Evolutionary conservation across 2,329 filamentous ascomycete species (phyloP), one percentile per base, ranked within the genome.

Genomic region (Pseudogymnoascus sp.): DNA sequence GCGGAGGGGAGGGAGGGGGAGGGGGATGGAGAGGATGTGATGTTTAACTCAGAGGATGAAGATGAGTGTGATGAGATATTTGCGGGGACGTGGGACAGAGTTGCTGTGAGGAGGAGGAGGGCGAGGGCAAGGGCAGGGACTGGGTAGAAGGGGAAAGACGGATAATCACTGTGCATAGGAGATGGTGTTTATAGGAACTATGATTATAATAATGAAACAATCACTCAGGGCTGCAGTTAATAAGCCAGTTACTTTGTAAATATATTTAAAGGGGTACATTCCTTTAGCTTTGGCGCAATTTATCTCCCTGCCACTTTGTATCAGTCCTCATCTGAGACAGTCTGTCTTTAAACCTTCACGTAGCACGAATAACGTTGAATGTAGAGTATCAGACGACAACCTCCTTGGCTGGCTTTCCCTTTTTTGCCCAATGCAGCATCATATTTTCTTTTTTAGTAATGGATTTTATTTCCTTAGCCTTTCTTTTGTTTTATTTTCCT

Each of bases 31-130:
- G 73, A 73, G 3, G 71, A 75, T 25, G 68, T 85, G 14, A 75
- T 78, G 39, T 86, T 87, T 66, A 82, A 87, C 73, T 85, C 82
- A 20, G 81, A 82, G 7, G 82, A 87, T 64, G 83, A 86, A 62
- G 83, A 87, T 38, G 85, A 88, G 68, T 86, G 85, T 59, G 84
- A 87, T 61, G 84, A 87, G 43, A 73, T 88, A 35, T 88, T 88
- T 71, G 74, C 78, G 0, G 85, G 85, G 1, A 76, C 76, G 4
- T 88, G 85, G 85, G 79, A 86, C 67, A 73, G 82, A 2, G 77
- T 78, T 14, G 60, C 67, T 58, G 69, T 69, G 41, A 63, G 63
- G 38, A 71, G 68, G 64, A 66, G 70, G 60, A 67, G 70, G 11
- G 60, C 62, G 14, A 66, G 65, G 50, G 36, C 62, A 14, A 66